Base-by-base conservation (phyloP, 225 moss, liverwort and hornwort genomes). In the Pseudoscleropodium purum region DNA sequence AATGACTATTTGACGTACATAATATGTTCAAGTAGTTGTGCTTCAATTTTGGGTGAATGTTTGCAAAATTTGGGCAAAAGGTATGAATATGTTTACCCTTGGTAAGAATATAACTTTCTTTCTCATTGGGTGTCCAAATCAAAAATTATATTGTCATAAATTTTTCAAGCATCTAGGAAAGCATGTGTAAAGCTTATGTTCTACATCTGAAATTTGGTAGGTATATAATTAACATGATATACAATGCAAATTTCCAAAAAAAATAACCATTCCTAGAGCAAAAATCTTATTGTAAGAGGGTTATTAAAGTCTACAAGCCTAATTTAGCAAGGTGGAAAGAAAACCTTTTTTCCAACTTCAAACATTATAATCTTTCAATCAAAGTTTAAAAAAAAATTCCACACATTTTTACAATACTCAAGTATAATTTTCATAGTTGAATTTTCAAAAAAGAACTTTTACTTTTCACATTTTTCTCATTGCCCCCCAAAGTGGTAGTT, bases 51-150 rank as follows among this genome's bases (percentile, higher is more conserved):
- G 4, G 37, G 4, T 21, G 4, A 4, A 37, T 68, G 21, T 68
- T 37, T 11, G 37, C 0, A 2, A 37, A 68, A 11, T 6, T 5
- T 68, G 21, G 37, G 21, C 21, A 68, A 6, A 68, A 68, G 6
- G 10, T 68, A 6, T 68, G 4, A n/a, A 37, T 0, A n/a, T 21
- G 5, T 37, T 21, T 2, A 6, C 5, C 0, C 2, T 37, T 68
- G 0, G 7, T 37, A 68, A 4, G 6, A 10, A 11, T 36, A 67
- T 7, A 6, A 24, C 7, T n/a, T n/a, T 13, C 5, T n/a, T n/a
- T 11, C 0, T 1, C 0, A 24, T 69, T 3, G 0, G 1, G 23
- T 69, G 10, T 3, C 4, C 0, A 3, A 0, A n/a, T 69, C 13
- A 21, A 69, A 69, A 69, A 7, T 69, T 21, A 7, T 47, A 10